A percentile compares a stretch with the other conserved stretches of the same genome.
These are phyloP conservation scores for Linnemannia schmuckeri DNA, from an alignment of 192 early-diverging fungal genomes.

Conservation along the genomic window DNA sequence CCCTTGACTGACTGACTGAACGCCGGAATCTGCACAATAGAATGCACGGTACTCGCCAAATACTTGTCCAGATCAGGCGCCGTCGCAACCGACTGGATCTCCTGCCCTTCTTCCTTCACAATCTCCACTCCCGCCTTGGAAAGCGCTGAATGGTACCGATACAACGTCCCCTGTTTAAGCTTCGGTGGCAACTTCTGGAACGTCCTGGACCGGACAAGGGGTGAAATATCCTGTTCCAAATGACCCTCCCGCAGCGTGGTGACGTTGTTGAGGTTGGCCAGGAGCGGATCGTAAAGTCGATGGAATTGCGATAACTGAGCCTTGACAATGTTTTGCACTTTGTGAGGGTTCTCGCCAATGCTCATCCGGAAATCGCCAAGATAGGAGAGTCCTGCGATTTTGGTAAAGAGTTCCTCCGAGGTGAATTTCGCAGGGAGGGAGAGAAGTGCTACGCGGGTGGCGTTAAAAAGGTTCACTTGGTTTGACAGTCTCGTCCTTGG, in stretches of 20 bases:
- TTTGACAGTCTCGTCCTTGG: slow-evolving; percentile 79
- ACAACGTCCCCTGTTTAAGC: slow-evolving; percentile 63
- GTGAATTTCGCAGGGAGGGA: slow-evolving; percentile 87
- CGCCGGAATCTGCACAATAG: slow-evolving; percentile 82
- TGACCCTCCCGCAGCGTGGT: slow-evolving; percentile 45
- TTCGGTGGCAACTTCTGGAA: slow-evolving; percentile 86
- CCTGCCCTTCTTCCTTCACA: slow-evolving; percentile 48
- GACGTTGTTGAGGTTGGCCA: slow-evolving; percentile 68
- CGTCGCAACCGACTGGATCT: slow-evolving; percentile 51
- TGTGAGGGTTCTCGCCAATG: slow-evolving; percentile 95
- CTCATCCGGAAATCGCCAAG: slow-evolving; percentile 93
- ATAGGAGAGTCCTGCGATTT: slow-evolving; percentile 92
- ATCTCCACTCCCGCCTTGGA: slow-evolving; percentile 49
- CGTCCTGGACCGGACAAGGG: slow-evolving; percentile 73
- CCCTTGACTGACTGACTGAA: slow-evolving; percentile 94
- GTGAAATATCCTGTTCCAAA: slow-evolving; percentile 74
- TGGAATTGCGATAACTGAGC: slow-evolving; percentile 75
- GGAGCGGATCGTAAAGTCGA: slow-evolving; percentile 65
- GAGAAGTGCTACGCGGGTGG: slow-evolving; percentile 86
- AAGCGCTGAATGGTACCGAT: slow-evolving; percentile 46
- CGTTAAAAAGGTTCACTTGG: slow-evolving; percentile 89
- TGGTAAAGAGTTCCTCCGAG: slow-evolving; percentile 81
- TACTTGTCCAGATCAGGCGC: slow-evolving; percentile 49
- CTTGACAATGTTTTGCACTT: slow-evolving; percentile 94
- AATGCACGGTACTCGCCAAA: slow-evolving; percentile 65